These are phyloP conservation scores for Zygosaccharomyces pseudobailii DNA, from an alignment of 1,139 yeast genomes.

Conservation along the genomic window DNA sequence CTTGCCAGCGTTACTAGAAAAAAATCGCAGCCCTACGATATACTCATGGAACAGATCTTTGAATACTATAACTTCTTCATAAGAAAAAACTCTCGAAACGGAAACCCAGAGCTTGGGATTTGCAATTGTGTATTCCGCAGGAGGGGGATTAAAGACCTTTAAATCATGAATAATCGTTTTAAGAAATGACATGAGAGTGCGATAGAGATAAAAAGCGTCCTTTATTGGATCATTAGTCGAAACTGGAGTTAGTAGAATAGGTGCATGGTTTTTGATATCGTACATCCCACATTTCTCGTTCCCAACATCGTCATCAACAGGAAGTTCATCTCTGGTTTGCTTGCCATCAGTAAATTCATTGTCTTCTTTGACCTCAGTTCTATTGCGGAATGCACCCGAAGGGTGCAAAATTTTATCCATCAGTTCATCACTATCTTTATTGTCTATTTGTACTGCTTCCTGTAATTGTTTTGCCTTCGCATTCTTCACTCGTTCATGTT, in stretches of 20 bases:
- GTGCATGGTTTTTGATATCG: slow-evolving; percentile 45
- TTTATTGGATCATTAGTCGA: slow-evolving; percentile 62
- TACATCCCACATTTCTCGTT: slow-evolving; percentile 40
- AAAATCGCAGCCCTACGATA: slow-evolving; percentile 72
- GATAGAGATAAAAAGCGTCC: slow-evolving; percentile 83
- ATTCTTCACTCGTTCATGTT: slow-evolving; percentile 42
- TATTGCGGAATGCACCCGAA: slow-evolving; percentile 3
- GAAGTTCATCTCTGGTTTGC: slow-evolving; percentile 31
- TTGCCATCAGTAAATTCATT: slow-evolving; percentile 1
- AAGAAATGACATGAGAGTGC: slow-evolving; percentile 83
- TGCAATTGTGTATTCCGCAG: slow-evolving; percentile 60
- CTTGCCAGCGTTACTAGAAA: slow-evolving; percentile 49
- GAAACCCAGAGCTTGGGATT: slow-evolving; percentile 78
- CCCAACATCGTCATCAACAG: slow-evolving; percentile 24
- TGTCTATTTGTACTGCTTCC: slow-evolving; percentile 21
- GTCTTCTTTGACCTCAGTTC: slow-evolving; percentile 5
- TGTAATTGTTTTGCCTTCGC: slow-evolving; percentile 21
- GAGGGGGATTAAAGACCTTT: slow-evolving; percentile 86
- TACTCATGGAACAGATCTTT: slow-evolving; percentile 80
- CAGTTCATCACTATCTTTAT: slow-evolving; percentile 27
- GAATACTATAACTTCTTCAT: slow-evolving; percentile 77
- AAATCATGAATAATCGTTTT: slow-evolving; percentile 88
- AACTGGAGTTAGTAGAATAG: slow-evolving; percentile 44
- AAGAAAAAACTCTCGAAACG: slow-evolving; percentile 74
- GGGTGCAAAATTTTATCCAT: slow-evolving; percentile 20